Conservation (phyloP, 2,329 filamentous ascomycete genomes). For the Verticillium nonalfalfae region DNA sequence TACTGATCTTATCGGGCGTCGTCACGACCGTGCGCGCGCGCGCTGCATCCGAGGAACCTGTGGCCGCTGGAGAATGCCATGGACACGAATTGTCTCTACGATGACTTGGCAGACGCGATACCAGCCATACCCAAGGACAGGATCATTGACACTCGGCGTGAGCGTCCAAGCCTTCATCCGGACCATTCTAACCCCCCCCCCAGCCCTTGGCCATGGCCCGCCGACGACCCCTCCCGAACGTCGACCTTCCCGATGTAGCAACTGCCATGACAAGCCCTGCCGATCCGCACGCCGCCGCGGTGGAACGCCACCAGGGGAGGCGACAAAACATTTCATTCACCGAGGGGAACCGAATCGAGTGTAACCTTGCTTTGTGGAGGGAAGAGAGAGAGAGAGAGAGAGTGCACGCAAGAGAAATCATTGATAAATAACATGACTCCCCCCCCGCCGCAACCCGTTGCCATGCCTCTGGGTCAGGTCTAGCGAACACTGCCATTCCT, state of each 20-base stretch:
- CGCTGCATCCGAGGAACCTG: neutral
- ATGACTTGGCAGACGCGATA: no score
- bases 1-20: neutral
- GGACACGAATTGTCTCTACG: no score
- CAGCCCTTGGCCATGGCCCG: neutral
- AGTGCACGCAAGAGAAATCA: neutral
- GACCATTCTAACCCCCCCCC: neutral
- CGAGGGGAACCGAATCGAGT: neutral
- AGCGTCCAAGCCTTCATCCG: no score
- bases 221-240: neutral
- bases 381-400: no score
- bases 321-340: neutral
- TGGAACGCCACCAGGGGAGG: neutral
- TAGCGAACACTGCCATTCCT: neutral
- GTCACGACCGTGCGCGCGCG: neutral
- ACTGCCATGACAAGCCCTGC: slow-evolving; percentile 1
- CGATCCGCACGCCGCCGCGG: slow-evolving; percentile 1
- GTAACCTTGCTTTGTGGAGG: neutral
- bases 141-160: no score
- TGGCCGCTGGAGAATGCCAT: no score
- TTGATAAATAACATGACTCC: neutral
- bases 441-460: neutral
- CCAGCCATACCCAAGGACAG: no score
- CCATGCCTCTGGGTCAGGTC: neutral
- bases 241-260: slow-evolving; percentile 4